These are phyloP conservation scores for Nemania abortiva DNA, from an alignment of 2,329 filamentous ascomycete species.

Conservation along the genomic window DNA sequence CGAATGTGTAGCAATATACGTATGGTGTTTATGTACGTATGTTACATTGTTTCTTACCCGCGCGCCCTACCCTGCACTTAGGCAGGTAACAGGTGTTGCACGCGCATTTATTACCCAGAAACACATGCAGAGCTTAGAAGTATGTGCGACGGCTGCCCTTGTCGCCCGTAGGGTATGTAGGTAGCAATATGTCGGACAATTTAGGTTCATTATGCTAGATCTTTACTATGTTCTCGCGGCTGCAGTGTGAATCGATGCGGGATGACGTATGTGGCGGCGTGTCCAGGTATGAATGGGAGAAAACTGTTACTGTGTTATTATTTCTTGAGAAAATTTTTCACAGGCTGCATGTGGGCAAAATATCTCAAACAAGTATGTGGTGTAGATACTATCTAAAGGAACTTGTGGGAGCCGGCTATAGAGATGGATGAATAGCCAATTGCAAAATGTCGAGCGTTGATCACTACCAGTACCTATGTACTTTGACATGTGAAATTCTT, in stretches of 20 bases:
- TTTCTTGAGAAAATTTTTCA: background rate
- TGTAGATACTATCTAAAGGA: no score
- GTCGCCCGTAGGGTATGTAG: background rate
- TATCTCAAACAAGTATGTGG: no score
- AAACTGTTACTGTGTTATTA: background rate
- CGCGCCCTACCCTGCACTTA: background rate
- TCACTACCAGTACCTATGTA: background rate
- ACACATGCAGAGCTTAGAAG: background rate
- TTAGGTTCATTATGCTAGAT: constrained; percentile 25
- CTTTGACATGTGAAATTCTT: background rate
- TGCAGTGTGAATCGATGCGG: constrained; percentile 22
- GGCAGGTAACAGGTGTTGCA: background rate
- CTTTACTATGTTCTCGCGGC: constrained; percentile 22
- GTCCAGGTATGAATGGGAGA: background rate
- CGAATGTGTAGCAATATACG: background rate
- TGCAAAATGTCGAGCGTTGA: background rate
- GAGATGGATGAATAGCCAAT: background rate
- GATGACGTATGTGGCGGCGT: constrained; percentile 30
- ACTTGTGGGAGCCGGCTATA: background rate
- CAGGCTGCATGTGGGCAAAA: background rate
- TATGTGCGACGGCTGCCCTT: background rate
- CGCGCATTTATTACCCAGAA: background rate
- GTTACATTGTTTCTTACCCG: background rate
- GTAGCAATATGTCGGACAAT: constrained; percentile 7
- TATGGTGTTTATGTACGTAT: background rate